Base-by-base conservation (phyloP, 441 rosid species). In the Pelargonium australe region DNA sequence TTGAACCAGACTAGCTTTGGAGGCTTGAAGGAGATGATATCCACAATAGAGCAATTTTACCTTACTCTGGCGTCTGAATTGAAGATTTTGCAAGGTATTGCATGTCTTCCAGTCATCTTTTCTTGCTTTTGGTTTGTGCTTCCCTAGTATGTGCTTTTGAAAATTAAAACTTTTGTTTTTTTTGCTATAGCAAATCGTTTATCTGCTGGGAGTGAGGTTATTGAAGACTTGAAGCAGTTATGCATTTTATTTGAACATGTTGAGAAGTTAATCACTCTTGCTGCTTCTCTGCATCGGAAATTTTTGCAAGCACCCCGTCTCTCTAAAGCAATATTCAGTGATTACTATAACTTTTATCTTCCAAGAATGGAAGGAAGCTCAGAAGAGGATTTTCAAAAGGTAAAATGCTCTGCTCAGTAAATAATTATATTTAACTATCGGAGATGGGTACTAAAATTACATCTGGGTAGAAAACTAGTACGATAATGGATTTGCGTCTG, bases 211-310 rank as follows among this genome's bases (percentile, higher is more conserved):
- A 81, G 82, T 68, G 86, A 87, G 77, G 82, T 79, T 28, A 68
- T 92, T 5, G 84, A 84, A 68, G 97, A 95, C 77, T 68, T 92
- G 72, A 88, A 73, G 78, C 84, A 87, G 65, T 82, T 95, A 20
- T 84, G 90, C 41, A 55, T 72, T 13, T 76, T 80, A 77, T 95
- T 90, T 80, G 96, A 86, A 78, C 88, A 89, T 37, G 84, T 95
- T 0, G 99, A 95, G 85, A 90, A 85, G 77, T 73, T 92, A 73
- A 73, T 88, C 66, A 77, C 84, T 34, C 86, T 92, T 19, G 97
- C 99, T 12, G 92, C 94, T 20, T 92, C 94, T 69, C 95, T 95
- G 77, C 95, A 87, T 80, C 88, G 91, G 53, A 95, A 87, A 73
- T 95, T 95, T 76, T 70, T 78, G 73, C 86, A 81, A 31, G 87